A percentile compares a stretch with the other conserved stretches of the same genome.
Evolutionary conservation across 345 rosid species (phyloP).

Genomic region (Eucalyptus dawsonii): DNA sequence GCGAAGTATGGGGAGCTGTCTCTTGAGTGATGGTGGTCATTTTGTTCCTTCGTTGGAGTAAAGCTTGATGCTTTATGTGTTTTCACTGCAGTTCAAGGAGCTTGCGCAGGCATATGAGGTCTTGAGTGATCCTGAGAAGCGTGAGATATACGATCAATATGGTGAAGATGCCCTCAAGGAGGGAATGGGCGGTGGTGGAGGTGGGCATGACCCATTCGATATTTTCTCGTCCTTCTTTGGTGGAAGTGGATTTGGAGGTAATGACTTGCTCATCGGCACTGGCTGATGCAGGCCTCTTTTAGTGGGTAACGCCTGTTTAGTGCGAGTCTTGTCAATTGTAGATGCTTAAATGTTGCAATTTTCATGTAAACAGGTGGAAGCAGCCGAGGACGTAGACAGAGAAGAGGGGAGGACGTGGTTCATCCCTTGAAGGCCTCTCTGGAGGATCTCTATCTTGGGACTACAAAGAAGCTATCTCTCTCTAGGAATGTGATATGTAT

Average conservation of each 20-base stretch:
- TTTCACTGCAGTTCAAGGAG: conserved; percentile 66
- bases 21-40: not conserved
- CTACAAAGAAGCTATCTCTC: conserved; percentile 74
- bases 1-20: not conserved
- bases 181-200: conserved; percentile 71
- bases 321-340: not conserved
- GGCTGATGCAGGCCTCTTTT: not conserved
- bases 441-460: conserved; percentile 74
- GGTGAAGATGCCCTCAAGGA: conserved; percentile 97
- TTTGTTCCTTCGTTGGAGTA: not conserved
- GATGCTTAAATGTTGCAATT: not conserved
- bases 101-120: conserved; percentile 87
- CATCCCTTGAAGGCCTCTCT: conserved; percentile 69
- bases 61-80: not conserved
- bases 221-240: conserved; percentile 81
- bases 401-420: conserved; percentile 85
- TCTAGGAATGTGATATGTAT: conserved; percentile 74
- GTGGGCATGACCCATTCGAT: conserved; percentile 76
- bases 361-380: conserved; percentile 27
- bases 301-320: not conserved
- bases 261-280: not conserved
- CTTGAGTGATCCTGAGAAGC: conserved; percentile 81
- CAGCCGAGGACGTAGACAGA: conserved; percentile 73
- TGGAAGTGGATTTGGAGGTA: conserved; percentile 64
- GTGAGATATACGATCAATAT: conserved; percentile 75